phyloP scores from a whole-genome alignment of 495 filamentous ascomycete genomes.

The Podospora pseudocomata region DNA sequence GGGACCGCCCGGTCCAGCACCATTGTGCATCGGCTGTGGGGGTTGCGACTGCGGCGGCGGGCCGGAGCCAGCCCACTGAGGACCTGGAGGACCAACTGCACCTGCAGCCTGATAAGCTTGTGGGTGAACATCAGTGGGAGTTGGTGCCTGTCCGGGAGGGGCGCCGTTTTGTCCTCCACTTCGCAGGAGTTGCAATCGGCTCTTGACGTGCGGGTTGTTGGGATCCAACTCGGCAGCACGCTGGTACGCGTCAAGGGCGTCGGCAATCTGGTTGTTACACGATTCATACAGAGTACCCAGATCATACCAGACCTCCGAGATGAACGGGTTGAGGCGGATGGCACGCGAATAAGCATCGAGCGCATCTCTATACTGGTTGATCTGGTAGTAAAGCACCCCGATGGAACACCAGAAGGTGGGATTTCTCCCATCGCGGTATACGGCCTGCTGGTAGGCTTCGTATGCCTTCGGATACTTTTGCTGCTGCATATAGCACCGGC shows the following conservation, averaged over 20 bases:
- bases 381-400: slow-evolving; percentile 98
- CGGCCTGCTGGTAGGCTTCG: slow-evolving; percentile 97
- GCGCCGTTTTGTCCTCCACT: slow-evolving; percentile 68
- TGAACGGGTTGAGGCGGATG: slow-evolving; percentile 96
- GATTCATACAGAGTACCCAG: slow-evolving; percentile 97
- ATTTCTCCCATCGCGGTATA: slow-evolving; percentile 96
- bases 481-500: slow-evolving; percentile 98
- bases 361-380: slow-evolving; percentile 98
- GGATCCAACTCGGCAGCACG: slow-evolving; percentile 93
- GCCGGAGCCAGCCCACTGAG: slow-evolving; percentile 78
- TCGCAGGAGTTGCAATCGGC: slow-evolving; percentile 80
- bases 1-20: slow-evolving; percentile 56
- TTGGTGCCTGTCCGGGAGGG: slow-evolving; percentile 53
- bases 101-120: slow-evolving; percentile 76
- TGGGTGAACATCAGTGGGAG: slow-evolving; percentile 58
- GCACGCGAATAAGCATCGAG: slow-evolving; percentile 98
- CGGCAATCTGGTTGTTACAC: slow-evolving; percentile 96
- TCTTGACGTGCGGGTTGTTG: slow-evolving; percentile 91
- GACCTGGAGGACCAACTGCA: slow-evolving; percentile 64
- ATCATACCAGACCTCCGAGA: slow-evolving; percentile 99
- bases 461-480: slow-evolving; percentile 99
- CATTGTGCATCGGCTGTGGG: slow-evolving; percentile 44
- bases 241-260: slow-evolving; percentile 94
- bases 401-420: slow-evolving; percentile 99
- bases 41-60: slow-evolving; percentile 50